These are phyloP conservation scores for Neurospora sp. DNA, from an alignment of 2,329 filamentous ascomycete species.

Conservation along the genomic window DNA sequence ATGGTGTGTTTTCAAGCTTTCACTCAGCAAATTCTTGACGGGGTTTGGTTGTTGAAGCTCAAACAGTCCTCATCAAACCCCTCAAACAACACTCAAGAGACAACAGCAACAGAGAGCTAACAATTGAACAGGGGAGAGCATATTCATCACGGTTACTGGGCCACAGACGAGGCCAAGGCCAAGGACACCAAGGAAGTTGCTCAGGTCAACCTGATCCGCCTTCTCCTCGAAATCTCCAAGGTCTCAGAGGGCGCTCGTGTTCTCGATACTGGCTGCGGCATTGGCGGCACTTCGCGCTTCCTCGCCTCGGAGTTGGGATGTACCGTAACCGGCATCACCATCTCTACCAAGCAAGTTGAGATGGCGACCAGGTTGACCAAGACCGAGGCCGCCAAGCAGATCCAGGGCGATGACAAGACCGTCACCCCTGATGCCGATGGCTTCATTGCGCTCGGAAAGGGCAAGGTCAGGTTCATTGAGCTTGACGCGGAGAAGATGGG, in stretches of 20 bases:
- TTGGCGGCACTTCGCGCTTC: constrained; percentile 49
- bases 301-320: constrained; percentile 43
- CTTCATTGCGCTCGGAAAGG: constrained; percentile 31
- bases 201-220: constrained; percentile 46
- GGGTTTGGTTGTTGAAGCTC: background rate
- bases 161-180: constrained; percentile 32
- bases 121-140: constrained; percentile 44
- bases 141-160: constrained; percentile 55
- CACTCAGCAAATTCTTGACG: background rate
- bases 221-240: constrained; percentile 40
- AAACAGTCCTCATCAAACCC: background rate
- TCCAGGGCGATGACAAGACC: constrained; percentile 1
- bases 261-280: constrained; percentile 51
- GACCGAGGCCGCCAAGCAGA: constrained; percentile 20
- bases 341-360: constrained; percentile 49
- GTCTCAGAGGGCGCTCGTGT: constrained; percentile 30
- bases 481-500: constrained; percentile 53
- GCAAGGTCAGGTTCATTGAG: constrained; percentile 44
- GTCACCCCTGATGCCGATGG: constrained; percentile 19
- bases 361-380: constrained; percentile 43
- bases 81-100: constrained; percentile 1
- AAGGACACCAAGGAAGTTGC: constrained; percentile 47
- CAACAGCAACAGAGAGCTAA: constrained; percentile 2
- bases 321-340: constrained; percentile 49
- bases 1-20: constrained; percentile 33